phyloP scores from a whole-genome alignment of 768 basidiomycete genomes.

The Leccinum truebloodii region DNA sequence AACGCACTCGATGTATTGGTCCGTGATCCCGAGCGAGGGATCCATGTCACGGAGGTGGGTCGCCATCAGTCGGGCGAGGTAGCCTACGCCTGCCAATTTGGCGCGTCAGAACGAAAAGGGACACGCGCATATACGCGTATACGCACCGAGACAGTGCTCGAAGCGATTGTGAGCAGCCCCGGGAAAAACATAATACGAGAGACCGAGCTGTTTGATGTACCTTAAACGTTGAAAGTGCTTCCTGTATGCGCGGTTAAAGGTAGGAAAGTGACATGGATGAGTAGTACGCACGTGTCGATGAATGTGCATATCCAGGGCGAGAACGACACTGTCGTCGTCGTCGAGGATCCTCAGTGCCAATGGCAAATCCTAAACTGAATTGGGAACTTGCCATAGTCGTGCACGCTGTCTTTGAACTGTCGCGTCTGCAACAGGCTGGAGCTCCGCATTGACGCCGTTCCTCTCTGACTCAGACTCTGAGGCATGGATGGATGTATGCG shows the following conservation, averaged over 20 bases:
- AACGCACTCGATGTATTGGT: slow-evolving; percentile 74
- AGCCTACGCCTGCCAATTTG: slow-evolving; percentile 61
- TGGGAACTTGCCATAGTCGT: slow-evolving; percentile 40
- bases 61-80: slow-evolving; percentile 67
- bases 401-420: slow-evolving; percentile 42
- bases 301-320: slow-evolving; percentile 44
- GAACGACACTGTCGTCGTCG: slow-evolving; percentile 25
- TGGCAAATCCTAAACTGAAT: not conserved
- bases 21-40: slow-evolving; percentile 61
- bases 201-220: slow-evolving; percentile 78
- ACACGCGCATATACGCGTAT: not conserved
- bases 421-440: slow-evolving; percentile 14
- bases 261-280: not conserved
- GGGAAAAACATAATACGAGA: slow-evolving; percentile 74
- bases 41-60: slow-evolving; percentile 58
- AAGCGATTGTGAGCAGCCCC: slow-evolving; percentile 81
- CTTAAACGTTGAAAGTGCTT: slow-evolving; percentile 78
- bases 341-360: too few relatives aligned
- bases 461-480: slow-evolving; percentile 7
- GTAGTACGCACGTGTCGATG: slow-evolving; percentile 62
- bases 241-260: slow-evolving; percentile 22
- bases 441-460: not conserved
- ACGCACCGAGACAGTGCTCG: slow-evolving; percentile 76
- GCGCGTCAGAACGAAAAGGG: too few relatives aligned
- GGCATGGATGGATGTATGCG: too few relatives aligned